Conservation (phyloP, 148 eudicot genomes). For the Fallopia convolvulus region DNA sequence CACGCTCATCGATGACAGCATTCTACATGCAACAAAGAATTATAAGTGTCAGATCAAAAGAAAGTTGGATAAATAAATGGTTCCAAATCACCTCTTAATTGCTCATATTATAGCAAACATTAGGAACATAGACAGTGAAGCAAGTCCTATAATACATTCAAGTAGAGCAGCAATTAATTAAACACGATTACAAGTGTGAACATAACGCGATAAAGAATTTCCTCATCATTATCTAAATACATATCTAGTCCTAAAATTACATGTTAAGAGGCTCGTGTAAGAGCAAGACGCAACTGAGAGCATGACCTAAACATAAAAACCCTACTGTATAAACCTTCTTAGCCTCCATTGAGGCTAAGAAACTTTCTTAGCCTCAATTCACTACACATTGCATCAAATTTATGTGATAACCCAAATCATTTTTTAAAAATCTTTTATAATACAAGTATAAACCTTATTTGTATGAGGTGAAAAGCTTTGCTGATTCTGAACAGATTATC, state of each 20-base stretch:
- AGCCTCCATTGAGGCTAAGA: too few relatives aligned
- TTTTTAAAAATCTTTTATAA: too few relatives aligned
- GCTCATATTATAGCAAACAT: background rate
- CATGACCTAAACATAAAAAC: background rate
- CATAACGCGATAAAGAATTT: background rate
- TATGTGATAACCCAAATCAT: background rate
- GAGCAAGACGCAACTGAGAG: background rate
- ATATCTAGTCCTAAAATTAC: background rate
- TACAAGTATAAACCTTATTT: too few relatives aligned
- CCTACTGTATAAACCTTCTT: background rate
- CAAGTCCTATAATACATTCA: background rate
- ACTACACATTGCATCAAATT: background rate
- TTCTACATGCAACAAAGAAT: conserved; percentile 42
- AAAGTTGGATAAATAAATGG: background rate
- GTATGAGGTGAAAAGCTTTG: background rate
- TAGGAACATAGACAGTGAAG: background rate
- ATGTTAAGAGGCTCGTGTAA: background rate
- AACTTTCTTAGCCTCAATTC: background rate
- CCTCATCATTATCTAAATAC: background rate
- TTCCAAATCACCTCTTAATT: background rate
- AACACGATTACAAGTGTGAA: background rate
- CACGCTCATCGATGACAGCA: conserved; percentile 70
- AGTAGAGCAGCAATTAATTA: background rate
- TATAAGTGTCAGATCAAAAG: background rate
- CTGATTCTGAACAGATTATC: background rate